phyloP scores from a whole-genome alignment of 257 asterid genomes.

The Solanum ossicruentum region DNA sequence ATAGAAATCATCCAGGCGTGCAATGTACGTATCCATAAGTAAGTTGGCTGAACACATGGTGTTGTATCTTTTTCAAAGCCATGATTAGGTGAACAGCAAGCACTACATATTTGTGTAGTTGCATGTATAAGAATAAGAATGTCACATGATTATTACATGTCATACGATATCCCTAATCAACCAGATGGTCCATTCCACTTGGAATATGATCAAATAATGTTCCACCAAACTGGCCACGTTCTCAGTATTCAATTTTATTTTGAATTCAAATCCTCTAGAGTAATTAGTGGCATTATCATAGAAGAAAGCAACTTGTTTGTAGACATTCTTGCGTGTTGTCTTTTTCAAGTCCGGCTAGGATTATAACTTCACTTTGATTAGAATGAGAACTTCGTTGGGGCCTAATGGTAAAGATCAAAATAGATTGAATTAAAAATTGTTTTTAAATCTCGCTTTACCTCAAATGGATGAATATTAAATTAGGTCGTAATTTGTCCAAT shows the following conservation, averaged over 20 bases:
- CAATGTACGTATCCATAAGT: not conserved
- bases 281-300: not conserved
- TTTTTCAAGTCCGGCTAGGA: not conserved
- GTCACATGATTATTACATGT: not conserved
- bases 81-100: not conserved
- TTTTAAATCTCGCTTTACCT: no score
- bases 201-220: not conserved
- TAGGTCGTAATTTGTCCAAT: no score
- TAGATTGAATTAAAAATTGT: no score
- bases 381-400: no score
- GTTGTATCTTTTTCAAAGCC: not conserved
- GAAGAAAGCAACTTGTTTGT: no score
- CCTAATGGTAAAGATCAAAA: no score
- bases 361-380: no score
- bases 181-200: not conserved
- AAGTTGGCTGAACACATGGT: not conserved
- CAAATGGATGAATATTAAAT: no score
- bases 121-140: not conserved
- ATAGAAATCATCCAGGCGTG: not conserved
- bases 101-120: not conserved
- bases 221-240: not conserved
- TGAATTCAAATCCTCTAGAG: not conserved
- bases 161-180: not conserved
- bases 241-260: not conserved
- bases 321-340: not conserved